Base-by-base conservation (phyloP, 768 basidiomycete genomes). In the Mycena epipterygia region DNA sequence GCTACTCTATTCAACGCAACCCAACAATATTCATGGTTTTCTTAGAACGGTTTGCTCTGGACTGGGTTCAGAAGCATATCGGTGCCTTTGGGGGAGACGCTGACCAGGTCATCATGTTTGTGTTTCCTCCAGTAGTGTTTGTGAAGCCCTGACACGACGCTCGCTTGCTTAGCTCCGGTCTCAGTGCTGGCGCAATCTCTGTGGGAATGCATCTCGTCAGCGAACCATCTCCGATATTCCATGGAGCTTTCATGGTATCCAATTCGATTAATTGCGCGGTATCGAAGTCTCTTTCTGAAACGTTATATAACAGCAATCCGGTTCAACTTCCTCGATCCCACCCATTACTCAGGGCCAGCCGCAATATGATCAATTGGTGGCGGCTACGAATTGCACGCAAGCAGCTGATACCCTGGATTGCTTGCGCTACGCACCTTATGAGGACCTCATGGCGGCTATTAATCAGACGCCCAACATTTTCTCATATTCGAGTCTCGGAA, bases 31-130 rank as follows among this genome's bases (percentile, higher is more conserved):
- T 37, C n/a, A n/a, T n/a, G n/a, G n/a, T n/a, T n/a, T n/a, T n/a
- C n/a, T n/a, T n/a, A n/a, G n/a, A n/a, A n/a, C n/a, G n/a, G n/a
- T n/a, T n/a, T n/a, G 60, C 60, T 6, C 32, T 62, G 7, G 23
- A 37, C 2, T 62, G 60, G 60, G 48, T 62, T 16, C 44, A 62
- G 19, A 23, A 62, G 17, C 32, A 62, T 33, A 62, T 62, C 33
- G 19, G 46, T 3, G 32, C 60, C n/a, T n/a, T n/a, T n/a, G n/a
- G n/a, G n/a, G n/a, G n/a, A n/a, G n/a, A n/a, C n/a, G n/a, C n/a
- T n/a, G 16, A n/a, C 30, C 30, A 35, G 7, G 60, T 62, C 7
- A 35, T 39, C 23, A 48, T 62, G 60, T 51, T 8, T 21, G 60
- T 51, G 8, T 11, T 32, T 35, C 32, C 17, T 39, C 12, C 23